Base-by-base conservation (phyloP, 2,329 filamentous ascomycete species). In the Microcyclosporella mali region DNA sequence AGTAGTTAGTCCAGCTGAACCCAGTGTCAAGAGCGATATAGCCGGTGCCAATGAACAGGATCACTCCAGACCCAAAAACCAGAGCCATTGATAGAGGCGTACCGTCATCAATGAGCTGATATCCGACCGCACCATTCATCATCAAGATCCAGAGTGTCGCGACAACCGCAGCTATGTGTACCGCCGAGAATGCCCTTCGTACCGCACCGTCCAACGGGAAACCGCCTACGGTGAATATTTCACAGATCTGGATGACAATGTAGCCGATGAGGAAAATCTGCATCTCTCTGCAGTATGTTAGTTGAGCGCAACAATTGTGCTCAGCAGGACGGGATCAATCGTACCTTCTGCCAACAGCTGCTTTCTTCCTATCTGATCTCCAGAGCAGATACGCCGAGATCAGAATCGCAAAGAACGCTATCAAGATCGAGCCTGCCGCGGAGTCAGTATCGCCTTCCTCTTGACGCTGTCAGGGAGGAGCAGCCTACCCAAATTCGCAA, bases 11-110 rank as follows among this genome's bases (percentile, higher is more conserved):
- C 81, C 86, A 97, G 52, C 73, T 70, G 63, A 88, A 89, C 12
- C 85, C 90, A 1, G 90, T 97, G 63, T 98, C 92, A 49, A 98
- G 82, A 10, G 88, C 85, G 60, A 98, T 94, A 65, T 95, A 98
- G 27, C 89, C 90, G 1, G 89, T 94, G 44, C 92, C 92, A 49
- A 97, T 72, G 58, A 97, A 85, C 41, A 97, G 70, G 11, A 79
- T 70, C 9, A 73, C 66, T 0, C 84, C 82, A 11, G 90, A 95
- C 32, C 70, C 70, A 38, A 82, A 50, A 40, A 94, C 80, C 3
- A 97, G 74, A 4, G 78, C 84, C 11, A 97, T 60, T 0, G 90
- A 97, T 17, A 94, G 66, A 1, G 84, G 75, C 1, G 92, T 98
- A 36, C 92, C 92, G 57, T 98, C 92, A 55, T 98, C 92, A 33